Evolutionary conservation across 768 basidiomycete species (phyloP), one percentile per base, ranked within the genome.

Genomic region (Strobilomyces confusus): DNA sequence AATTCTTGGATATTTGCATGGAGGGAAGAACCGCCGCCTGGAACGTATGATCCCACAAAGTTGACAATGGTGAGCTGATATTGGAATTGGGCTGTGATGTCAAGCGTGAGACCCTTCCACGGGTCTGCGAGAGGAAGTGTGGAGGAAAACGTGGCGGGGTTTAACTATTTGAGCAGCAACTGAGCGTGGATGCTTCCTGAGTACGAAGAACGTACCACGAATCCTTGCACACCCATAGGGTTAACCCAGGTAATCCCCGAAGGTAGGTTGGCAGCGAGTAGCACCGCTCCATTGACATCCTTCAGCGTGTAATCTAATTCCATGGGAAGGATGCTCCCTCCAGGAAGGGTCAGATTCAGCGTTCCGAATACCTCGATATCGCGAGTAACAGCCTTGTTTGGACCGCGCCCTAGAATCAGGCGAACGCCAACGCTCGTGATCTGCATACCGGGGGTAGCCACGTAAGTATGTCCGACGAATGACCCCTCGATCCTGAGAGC

Each of bases 171-270:
- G 8, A 11, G 17, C 9, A 14, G n/a, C 32, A 12, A 41, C 30
- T 41, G 1, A 34, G 32, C 5, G 25, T 14, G 12, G 11, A 9
- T 29, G 3, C 25, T 40, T 19, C 25, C n/a, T 20, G 23, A 4
- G 34, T 5, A 34, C 4, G 32, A 52, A 11, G 12, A 26, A 42
- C 40, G 17, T 34, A 53, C 52, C 38, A 42, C 38, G 20, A 46
- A 26, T 14, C 52, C 52, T 47, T 53, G 52, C 14, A 33, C 52
- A 14, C 52, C 52, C 45, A 53, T 41, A 13, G 52, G 52, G 12
- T 53, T 36, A 4, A 34, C 23, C 52, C 52, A 53, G 33, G 38
- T 33, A 22, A 42, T 40, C 7, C 52, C 52, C 4, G 38, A 47
- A 47, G 52, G 52, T 34, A 53, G 52, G 33, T 2, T 12, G 6